Conservation (phyloP, 2,329 filamentous ascomycete species). For the Diaporthe nobilis region DNA sequence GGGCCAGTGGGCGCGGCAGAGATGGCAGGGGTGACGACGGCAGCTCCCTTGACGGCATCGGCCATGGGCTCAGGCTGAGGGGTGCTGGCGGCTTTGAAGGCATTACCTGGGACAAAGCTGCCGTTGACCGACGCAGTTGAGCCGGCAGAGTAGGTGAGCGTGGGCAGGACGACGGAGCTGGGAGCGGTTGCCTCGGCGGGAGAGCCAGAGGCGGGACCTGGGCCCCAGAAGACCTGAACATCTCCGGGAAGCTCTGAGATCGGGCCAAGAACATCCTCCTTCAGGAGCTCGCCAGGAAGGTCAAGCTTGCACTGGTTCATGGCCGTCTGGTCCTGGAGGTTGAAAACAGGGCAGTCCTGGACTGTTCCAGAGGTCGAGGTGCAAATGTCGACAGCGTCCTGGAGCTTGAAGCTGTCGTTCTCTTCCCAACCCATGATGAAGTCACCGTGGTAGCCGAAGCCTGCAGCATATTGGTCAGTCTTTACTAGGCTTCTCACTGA, state of each 20-base stretch:
- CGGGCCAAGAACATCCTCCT: constrained; percentile 73
- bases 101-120: constrained; percentile 57
- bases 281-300: constrained; percentile 65
- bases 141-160: constrained; percentile 55
- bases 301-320: constrained; percentile 74
- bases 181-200: constrained; percentile 41
- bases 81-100: constrained; percentile 55
- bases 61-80: constrained; percentile 17
- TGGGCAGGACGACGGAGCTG: constrained; percentile 46
- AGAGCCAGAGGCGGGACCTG: constrained; percentile 45
- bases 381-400: constrained; percentile 81
- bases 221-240: constrained; percentile 59
- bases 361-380: constrained; percentile 79
- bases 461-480: constrained; percentile 54
- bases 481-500: not conserved
- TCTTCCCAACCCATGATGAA: constrained; percentile 85
- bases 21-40: constrained; percentile 5
- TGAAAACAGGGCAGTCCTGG: constrained; percentile 82
- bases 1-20: not conserved
- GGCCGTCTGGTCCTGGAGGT: constrained; percentile 71
- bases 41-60: constrained; percentile 34
- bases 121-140: constrained; percentile 49
- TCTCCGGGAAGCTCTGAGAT: constrained; percentile 76
- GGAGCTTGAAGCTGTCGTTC: constrained; percentile 66
- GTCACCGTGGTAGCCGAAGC: constrained; percentile 83